phyloP scores from a whole-genome alignment of 371 early-diverging fungal species.

The Zychaea mexicana region DNA sequence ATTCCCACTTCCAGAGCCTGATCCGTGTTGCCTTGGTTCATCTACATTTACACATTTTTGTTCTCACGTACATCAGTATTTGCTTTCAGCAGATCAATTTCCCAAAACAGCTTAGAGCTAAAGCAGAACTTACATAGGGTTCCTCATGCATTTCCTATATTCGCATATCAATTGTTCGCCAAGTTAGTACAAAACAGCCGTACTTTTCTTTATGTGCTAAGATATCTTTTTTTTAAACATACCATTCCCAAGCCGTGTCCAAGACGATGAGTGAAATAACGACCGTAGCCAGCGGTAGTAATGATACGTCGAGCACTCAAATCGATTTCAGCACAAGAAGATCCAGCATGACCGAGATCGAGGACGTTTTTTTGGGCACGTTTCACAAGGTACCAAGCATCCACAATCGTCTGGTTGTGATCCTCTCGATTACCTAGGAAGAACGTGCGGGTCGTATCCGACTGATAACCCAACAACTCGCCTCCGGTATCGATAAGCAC shows the following conservation, averaged over 20 bases:
- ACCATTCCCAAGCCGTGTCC: slow-evolving; percentile 63
- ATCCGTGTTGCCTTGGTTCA: slow-evolving; percentile 54
- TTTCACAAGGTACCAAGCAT: slow-evolving; percentile 59
- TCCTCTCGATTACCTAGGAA: slow-evolving; percentile 35
- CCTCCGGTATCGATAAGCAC: slow-evolving; percentile 63
- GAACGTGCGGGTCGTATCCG: slow-evolving; percentile 59
- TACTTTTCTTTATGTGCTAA: no score
- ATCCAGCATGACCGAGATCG: slow-evolving; percentile 27
- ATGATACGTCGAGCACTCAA: slow-evolving; percentile 52
- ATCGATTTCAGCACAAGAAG: slow-evolving; percentile 53
- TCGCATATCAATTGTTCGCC: no score
- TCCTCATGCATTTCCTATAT: slow-evolving; percentile 61
- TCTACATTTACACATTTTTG: slow-evolving; percentile 8
- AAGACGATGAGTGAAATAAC: slow-evolving; percentile 57
- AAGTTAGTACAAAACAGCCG: no score
- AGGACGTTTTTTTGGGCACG: slow-evolving; percentile 52
- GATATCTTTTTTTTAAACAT: not conserved
- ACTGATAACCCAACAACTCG: slow-evolving; percentile 36
- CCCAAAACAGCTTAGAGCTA: not conserved
- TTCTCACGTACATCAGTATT: not conserved
- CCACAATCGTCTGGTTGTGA: slow-evolving; percentile 49
- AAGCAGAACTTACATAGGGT: slow-evolving; percentile 39
- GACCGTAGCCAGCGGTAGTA: slow-evolving; percentile 43
- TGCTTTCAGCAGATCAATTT: not conserved
- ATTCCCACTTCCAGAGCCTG: slow-evolving; percentile 50